Evolutionary conservation across 139 green algal species (phyloP).

Genomic region (Chlamydomonas asymmetrica): DNA sequence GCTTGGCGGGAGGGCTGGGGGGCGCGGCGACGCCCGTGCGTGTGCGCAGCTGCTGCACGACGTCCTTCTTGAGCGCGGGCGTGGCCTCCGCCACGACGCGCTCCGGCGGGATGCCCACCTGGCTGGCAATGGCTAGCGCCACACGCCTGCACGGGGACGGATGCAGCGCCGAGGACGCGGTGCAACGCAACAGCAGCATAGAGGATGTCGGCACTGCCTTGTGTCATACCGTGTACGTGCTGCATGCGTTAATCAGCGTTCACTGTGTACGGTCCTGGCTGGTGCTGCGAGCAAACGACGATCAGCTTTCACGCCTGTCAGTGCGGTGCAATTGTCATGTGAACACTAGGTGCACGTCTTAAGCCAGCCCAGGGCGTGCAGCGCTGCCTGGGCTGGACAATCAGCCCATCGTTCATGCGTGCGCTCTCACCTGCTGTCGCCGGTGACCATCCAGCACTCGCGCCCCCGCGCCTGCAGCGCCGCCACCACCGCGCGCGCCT

Average conservation of each 20-base stretch:
- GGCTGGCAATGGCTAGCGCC: conserved; percentile 37
- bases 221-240: too few species aligned
- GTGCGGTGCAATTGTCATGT: conserved; percentile 3
- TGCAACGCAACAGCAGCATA: conserved; percentile 22
- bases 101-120: conserved; percentile 61
- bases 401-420: neutral
- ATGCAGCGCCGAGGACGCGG: conserved; percentile 45
- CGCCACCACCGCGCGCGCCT: conserved; percentile 54
- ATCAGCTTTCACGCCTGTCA: conserved; percentile 33
- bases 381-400: neutral
- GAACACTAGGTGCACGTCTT: neutral
- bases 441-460: conserved; percentile 76
- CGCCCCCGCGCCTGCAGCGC: conserved; percentile 40
- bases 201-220: too few species aligned
- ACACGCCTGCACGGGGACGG: conserved; percentile 11
- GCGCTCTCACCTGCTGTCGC: conserved; percentile 76
- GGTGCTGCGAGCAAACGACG: too few species aligned
- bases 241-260: too few species aligned
- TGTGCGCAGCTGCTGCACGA: conserved; percentile 23
- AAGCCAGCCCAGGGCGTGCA: neutral
- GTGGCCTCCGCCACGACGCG: conserved; percentile 65
- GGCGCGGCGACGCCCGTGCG: too few species aligned
- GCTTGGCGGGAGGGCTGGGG: conserved; percentile 13
- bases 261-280: too few species aligned
- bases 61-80: conserved; percentile 61